Evolutionary conservation across 78 protist species (phyloP), one percentile per base, ranked within the genome.

Genomic region (Speleostelium caveatum): DNA sequence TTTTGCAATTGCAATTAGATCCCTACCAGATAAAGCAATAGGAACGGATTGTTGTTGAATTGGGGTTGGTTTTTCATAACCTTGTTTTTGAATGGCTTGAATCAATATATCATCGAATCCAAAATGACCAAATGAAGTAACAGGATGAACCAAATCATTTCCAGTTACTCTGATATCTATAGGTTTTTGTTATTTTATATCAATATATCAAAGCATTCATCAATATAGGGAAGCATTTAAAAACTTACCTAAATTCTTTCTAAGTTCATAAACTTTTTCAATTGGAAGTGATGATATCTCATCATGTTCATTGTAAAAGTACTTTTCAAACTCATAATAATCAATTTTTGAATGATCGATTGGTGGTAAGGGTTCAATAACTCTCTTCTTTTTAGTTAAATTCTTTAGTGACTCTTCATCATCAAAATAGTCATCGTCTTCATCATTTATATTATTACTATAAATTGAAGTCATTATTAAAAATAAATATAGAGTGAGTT

Each of bases 1-100:
- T 71, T 98, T 93, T 0, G 99, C 99, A 16, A 98, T 71, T 1
- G 98, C 99, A 49, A 98, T 97, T 28, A 96, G 36, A 77, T 96
- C 98, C 49, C 87, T 33, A 35, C 96, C 97, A 8, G 12, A 22
- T 8, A 97, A 76, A 5, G 97, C 97, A 5, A 49, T 32, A 14
- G 99, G 99, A 10, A 97, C 93, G 2, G 97, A n/a, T 67, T 95
- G 90, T 32, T 36, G 21, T 71, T 97, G 98, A 26, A 97, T 85
- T 22, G 98, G 61, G 0, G 98, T 97, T 3, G 98, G 98, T 17
- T 22, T 45, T 59, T 56, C 86, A 49, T 65, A 97, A 3, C 72
- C 49, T 45, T 36, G 66, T 56, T 75, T 51, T n/a, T 62, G 60
- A 16, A 92, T 92, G 0, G 73, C 45, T 35, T 87, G 86, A 39